A percentile compares a stretch with the other conserved stretches of the same genome.
Evolutionary conservation across 257 asterid genomes (phyloP).

Genomic region (Solanum medicagineum): DNA sequence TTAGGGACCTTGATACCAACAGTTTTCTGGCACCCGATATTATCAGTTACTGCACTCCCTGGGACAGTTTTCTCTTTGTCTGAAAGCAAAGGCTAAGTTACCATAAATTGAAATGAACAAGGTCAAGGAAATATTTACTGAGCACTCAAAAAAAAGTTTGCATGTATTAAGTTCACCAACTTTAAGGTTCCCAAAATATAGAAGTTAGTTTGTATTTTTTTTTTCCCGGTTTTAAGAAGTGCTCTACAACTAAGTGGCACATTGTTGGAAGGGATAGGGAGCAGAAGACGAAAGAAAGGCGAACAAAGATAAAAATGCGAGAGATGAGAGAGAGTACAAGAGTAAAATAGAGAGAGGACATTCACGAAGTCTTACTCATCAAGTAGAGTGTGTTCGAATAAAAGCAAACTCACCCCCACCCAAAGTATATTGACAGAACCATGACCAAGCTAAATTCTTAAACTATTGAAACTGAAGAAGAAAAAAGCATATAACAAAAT

Average conservation of each 20-base stretch:
- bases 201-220: not conserved
- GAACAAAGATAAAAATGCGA: not conserved
- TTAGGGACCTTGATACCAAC: constrained; percentile 71
- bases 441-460: not conserved
- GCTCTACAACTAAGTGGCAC: not conserved
- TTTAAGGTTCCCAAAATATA: not conserved
- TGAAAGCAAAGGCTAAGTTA: constrained; percentile 16
- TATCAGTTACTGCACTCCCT: constrained; percentile 9
- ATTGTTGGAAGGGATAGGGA: not conserved
- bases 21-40: constrained; percentile 17
- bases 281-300: not conserved
- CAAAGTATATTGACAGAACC: not conserved
- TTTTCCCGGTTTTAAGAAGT: no score
- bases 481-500: not conserved
- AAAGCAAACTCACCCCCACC: not conserved
- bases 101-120: not conserved
- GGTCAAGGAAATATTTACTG: not conserved
- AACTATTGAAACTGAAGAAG: not conserved
- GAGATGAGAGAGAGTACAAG: not conserved
- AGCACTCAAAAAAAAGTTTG: not conserved
- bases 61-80: constrained; percentile 25
- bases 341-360: not conserved
- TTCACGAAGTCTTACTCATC: not conserved
- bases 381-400: not conserved
- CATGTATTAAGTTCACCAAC: not conserved